Percentiles rank a stretch among this genome's conserved stretches.
phyloP scores from a whole-genome alignment of 2,329 filamentous ascomycete species.

The Aspergillus nomiae region DNA sequence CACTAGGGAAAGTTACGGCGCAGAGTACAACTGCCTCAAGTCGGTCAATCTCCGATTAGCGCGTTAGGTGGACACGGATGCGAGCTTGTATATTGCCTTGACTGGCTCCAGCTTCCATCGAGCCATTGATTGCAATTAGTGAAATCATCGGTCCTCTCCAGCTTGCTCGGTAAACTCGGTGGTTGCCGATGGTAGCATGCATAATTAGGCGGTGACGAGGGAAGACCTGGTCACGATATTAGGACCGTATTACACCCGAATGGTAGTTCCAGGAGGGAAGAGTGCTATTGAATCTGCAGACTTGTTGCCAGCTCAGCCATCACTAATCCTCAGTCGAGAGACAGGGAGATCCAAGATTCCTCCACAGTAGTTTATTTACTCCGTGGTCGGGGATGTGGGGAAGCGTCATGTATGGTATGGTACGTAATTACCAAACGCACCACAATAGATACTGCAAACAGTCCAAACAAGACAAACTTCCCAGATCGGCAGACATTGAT shows the following conservation, averaged over 20 bases:
- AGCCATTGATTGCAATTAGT: background rate
- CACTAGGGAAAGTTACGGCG: conserved; percentile 1
- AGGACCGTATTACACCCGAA: background rate
- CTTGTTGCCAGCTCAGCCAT: background rate
- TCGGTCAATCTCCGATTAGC: conserved; percentile 17
- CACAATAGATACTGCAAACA: conserved; percentile 7
- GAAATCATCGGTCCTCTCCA: background rate
- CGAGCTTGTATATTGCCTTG: background rate
- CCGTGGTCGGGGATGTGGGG: background rate
- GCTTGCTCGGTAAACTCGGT: background rate
- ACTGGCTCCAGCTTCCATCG: background rate
- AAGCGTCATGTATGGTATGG: conserved; percentile 1
- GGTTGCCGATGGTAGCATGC: background rate
- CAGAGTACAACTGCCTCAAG: conserved; percentile 1
- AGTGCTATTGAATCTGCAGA: background rate
- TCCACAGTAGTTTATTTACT: background rate
- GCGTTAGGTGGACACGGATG: background rate
- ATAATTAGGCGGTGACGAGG: background rate
- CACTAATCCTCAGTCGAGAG: background rate
- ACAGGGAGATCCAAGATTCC: background rate
- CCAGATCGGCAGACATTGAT: background rate
- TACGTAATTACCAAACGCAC: conserved; percentile 1
- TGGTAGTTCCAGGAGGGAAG: background rate
- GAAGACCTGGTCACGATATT: background rate
- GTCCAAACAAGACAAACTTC: conserved; percentile 18